Percentiles rank a stretch among this genome's conserved stretches.
Conservation (phyloP, 371 early-diverging fungal genomes). For the Rhizopus microsporus region DNA sequence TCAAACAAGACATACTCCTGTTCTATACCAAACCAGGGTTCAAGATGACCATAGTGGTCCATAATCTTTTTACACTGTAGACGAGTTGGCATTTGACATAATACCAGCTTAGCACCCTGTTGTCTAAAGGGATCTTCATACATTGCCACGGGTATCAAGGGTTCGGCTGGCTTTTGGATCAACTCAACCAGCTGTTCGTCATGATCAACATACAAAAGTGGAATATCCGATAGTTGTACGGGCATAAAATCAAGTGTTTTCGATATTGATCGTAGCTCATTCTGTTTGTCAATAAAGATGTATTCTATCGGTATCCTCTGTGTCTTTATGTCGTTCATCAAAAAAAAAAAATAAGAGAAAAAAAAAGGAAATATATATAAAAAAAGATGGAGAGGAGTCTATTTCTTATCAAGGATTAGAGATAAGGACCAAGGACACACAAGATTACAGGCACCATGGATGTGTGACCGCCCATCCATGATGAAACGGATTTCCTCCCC, state of each 20-base stretch:
- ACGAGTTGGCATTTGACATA: constrained; percentile 51
- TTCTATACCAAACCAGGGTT: constrained; percentile 66
- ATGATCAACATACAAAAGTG: constrained; percentile 34
- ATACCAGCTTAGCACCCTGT: constrained; percentile 53
- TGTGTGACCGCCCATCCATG: too few species aligned
- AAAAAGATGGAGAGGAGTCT: constrained; percentile 2
- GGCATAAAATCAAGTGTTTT: constrained; percentile 45
- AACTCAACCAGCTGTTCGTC: background rate
- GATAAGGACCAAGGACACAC: too few species aligned
- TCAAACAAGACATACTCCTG: constrained; percentile 61
- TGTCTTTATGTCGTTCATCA: constrained; percentile 20
- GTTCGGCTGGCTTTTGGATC: background rate
- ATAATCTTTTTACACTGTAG: constrained; percentile 41
- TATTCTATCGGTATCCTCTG: constrained; percentile 33
- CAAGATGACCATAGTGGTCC: constrained; percentile 38
- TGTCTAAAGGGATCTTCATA: constrained; percentile 58
- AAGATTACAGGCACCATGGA: too few species aligned
- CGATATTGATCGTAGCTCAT: constrained; percentile 39
- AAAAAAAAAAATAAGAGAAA: constrained; percentile 15
- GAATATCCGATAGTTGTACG: constrained; percentile 36
- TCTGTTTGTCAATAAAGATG: constrained; percentile 53
- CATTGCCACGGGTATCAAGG: constrained; percentile 48
- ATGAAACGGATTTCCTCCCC: too few species aligned
- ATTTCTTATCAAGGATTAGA: background rate
- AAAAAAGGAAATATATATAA: background rate